A percentile compares a stretch with the other conserved stretches of the same genome.
These are phyloP conservation scores for Dioscorea cayenensis DNA, from an alignment of 116 monocot genomes.

Conservation along the genomic window DNA sequence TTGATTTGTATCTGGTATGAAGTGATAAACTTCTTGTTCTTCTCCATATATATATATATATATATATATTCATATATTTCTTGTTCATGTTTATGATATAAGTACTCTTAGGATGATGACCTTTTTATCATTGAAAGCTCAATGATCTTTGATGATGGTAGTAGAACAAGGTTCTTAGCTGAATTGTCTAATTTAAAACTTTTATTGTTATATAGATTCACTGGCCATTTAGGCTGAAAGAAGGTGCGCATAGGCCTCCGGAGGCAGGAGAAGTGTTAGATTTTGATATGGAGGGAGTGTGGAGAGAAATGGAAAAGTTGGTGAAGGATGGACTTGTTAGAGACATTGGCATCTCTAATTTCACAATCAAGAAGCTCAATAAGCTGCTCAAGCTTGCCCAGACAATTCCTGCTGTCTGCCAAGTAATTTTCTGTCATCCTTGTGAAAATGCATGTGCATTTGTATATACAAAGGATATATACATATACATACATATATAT, in stretches of 20 bases:
- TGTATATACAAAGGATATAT: too few species aligned
- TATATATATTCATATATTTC: too few species aligned
- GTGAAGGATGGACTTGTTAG: slow-evolving; percentile 43
- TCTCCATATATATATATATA: too few species aligned
- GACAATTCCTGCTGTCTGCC: slow-evolving; percentile 47
- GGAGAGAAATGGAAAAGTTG: slow-evolving; percentile 67
- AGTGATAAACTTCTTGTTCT: neutral
- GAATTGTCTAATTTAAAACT: neutral
- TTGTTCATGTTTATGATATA: too few species aligned
- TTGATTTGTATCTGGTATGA: slow-evolving; percentile 53
- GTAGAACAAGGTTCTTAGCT: too few species aligned
- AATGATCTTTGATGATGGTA: too few species aligned
- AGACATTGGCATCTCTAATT: slow-evolving; percentile 60
- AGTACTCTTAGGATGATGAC: too few species aligned
- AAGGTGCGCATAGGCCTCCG: slow-evolving; percentile 38
- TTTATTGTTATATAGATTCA: slow-evolving; percentile 25
- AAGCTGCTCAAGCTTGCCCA: slow-evolving; percentile 34
- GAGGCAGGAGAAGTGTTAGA: slow-evolving; percentile 36
- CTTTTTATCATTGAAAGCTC: too few species aligned
- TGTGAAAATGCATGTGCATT: too few species aligned
- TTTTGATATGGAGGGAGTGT: slow-evolving; percentile 66
- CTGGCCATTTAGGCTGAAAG: slow-evolving; percentile 55
- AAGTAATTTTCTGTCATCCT: slow-evolving; percentile 11
- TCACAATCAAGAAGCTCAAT: slow-evolving; percentile 51
- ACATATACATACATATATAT: too few species aligned